Evolutionary conservation across 1,284 basidiomycete species (phyloP).

Genomic region (Ceratorhiza oryzae-sativae): DNA sequence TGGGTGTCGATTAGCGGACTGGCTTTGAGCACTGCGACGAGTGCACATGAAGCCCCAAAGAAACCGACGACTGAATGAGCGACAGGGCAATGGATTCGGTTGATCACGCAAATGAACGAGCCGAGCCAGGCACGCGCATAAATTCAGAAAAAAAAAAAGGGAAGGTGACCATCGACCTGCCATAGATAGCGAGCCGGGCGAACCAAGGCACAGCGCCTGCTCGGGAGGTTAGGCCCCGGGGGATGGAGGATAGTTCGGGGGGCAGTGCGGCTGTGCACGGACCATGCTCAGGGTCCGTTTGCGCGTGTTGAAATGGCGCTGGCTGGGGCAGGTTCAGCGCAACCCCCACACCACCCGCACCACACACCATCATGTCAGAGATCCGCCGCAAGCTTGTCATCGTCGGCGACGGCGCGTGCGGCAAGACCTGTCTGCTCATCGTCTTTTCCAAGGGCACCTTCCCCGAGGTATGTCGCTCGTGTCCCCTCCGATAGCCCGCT

Average conservation of each 20-base stretch:
- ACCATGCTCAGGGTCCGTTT: slow-evolving; percentile 36
- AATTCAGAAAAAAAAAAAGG: neutral
- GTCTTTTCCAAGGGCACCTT: slow-evolving; percentile 92
- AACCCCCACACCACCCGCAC: slow-evolving; percentile 20
- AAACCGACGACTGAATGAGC: too few species aligned
- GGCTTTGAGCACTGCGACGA: too few species aligned
- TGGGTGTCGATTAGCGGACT: too few species aligned
- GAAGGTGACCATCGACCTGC: neutral
- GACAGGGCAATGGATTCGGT: too few species aligned
- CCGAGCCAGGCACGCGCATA: neutral
- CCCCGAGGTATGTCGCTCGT: slow-evolving; percentile 72
- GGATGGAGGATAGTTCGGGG: neutral
- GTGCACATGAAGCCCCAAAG: too few species aligned
- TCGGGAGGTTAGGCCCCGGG: too few species aligned
- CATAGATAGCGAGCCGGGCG: neutral
- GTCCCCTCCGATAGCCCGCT: neutral
- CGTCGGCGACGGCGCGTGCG: slow-evolving; percentile 83
- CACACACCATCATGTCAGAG: slow-evolving; percentile 58
- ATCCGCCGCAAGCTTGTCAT: slow-evolving; percentile 82
- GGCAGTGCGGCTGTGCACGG: slow-evolving; percentile 29
- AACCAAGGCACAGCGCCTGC: neutral
- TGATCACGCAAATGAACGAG: too few species aligned
- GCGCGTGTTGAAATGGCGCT: slow-evolving; percentile 37
- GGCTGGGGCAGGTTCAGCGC: slow-evolving; percentile 16
- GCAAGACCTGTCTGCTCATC: slow-evolving; percentile 86